Evolutionary conservation across 768 basidiomycete species (phyloP).

Genomic region (Guyanaporus albipodus): DNA sequence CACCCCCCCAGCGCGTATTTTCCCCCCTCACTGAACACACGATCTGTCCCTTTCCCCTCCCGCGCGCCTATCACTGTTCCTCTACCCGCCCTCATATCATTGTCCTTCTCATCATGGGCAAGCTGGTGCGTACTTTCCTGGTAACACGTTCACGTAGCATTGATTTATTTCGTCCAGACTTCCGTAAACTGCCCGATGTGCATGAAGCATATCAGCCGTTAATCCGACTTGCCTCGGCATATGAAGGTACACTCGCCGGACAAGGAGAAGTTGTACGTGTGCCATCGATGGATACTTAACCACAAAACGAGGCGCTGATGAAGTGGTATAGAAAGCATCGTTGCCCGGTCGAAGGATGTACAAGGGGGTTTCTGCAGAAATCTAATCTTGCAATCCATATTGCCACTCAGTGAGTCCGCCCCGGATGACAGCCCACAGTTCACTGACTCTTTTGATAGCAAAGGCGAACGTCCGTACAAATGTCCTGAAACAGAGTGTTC

Average conservation of each 20-base stretch:
- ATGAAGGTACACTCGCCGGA: slow-evolving; percentile 22
- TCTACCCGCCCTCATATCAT: not conserved
- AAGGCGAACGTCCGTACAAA: slow-evolving; percentile 4
- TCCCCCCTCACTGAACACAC: slow-evolving; percentile 1
- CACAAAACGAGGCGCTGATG: not conserved
- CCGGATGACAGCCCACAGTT: not conserved
- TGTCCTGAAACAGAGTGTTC: not conserved
- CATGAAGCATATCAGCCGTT: slow-evolving; percentile 17
- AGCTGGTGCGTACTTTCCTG: slow-evolving; percentile 4
- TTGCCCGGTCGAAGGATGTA: slow-evolving; percentile 24
- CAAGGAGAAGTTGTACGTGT: slow-evolving; percentile 24
- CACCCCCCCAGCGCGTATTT: not conserved
- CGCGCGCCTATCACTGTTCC: not conserved
- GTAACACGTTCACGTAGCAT: not conserved
- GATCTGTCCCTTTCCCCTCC: not conserved
- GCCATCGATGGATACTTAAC: too few species aligned
- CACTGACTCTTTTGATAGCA: slow-evolving; percentile 9
- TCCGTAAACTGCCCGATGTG: not conserved
- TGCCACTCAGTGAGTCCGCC: slow-evolving; percentile 27
- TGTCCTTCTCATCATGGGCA: not conserved
- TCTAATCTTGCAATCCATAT: slow-evolving; percentile 27
- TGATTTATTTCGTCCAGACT: slow-evolving; percentile 7
- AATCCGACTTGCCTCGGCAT: slow-evolving; percentile 27
- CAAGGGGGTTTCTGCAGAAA: slow-evolving; percentile 21
- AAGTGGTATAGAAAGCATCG: slow-evolving; percentile 18